Percentiles rank a stretch among this genome's conserved stretches.
These are phyloP conservation scores for Diplodia scrobiculata DNA, from an alignment of 2,329 filamentous ascomycete genomes.

Conservation along the genomic window DNA sequence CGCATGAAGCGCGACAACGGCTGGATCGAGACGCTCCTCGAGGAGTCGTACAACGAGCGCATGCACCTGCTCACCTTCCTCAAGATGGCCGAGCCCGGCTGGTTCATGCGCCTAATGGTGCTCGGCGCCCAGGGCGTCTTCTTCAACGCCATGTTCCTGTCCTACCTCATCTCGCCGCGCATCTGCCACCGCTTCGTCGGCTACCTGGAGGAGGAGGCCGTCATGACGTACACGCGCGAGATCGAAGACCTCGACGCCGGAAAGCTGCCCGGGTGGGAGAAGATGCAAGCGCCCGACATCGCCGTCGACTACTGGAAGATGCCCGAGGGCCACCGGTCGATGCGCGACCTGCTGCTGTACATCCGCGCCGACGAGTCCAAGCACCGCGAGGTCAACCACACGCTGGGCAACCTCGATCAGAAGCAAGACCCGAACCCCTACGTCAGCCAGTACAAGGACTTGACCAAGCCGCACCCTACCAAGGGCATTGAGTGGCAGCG, in stretches of 20 bases:
- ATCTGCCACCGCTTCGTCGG: slow-evolving; percentile 95
- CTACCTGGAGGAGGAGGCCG: slow-evolving; percentile 95
- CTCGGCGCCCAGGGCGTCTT: slow-evolving; percentile 92
- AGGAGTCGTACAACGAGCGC: slow-evolving; percentile 88
- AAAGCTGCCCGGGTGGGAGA: slow-evolving; percentile 78
- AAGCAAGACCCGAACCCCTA: slow-evolving; percentile 90
- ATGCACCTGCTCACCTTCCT: slow-evolving; percentile 94
- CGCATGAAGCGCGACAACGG: slow-evolving; percentile 91
- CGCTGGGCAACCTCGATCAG: slow-evolving; percentile 83
- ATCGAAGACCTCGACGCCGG: slow-evolving; percentile 84
- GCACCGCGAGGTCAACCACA: slow-evolving; percentile 95
- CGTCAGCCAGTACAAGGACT: slow-evolving; percentile 76
- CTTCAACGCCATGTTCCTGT: slow-evolving; percentile 90
- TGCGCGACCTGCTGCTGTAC: slow-evolving; percentile 85
- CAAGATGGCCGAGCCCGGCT: slow-evolving; percentile 81
- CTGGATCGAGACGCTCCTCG: slow-evolving; percentile 88
- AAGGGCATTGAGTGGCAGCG: slow-evolving; percentile 67
- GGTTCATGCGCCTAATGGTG: slow-evolving; percentile 91
- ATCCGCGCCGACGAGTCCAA: slow-evolving; percentile 60
- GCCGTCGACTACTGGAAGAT: slow-evolving; percentile 93
- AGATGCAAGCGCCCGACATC: slow-evolving; percentile 80
- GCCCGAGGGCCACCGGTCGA: slow-evolving; percentile 77
- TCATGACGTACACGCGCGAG: slow-evolving; percentile 89
- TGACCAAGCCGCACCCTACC: slow-evolving; percentile 65
- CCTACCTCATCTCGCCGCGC: slow-evolving; percentile 81